phyloP scores from a whole-genome alignment of 2,329 filamentous ascomycete genomes.

The Colletotrichum aenigma region DNA sequence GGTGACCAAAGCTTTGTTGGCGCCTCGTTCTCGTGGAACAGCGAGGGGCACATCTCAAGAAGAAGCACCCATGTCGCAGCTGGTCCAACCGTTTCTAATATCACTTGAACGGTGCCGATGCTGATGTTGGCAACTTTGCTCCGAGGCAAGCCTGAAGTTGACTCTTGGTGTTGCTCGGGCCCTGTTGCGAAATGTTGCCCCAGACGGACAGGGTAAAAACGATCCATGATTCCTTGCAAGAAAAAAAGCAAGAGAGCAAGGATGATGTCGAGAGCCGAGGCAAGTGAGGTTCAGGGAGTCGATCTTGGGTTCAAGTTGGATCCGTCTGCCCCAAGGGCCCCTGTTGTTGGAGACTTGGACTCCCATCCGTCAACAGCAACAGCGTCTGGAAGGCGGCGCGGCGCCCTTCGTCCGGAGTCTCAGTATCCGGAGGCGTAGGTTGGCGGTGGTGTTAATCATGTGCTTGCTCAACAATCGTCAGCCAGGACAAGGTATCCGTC shows the following conservation, averaged over 20 bases:
- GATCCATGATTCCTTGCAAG: not conserved
- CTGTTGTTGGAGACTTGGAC: not conserved
- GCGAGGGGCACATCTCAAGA: not conserved
- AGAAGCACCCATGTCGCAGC: constrained; percentile 10
- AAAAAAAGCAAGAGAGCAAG: not conserved
- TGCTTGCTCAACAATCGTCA: constrained; percentile 17
- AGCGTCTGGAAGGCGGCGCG: not conserved
- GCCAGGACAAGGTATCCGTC: not conserved
- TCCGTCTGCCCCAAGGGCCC: not conserved
- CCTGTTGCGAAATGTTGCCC: not conserved
- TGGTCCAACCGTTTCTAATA: constrained; percentile 6
- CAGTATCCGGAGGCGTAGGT: not conserved
- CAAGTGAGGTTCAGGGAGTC: not conserved
- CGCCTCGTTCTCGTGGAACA: not conserved
- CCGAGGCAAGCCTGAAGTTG: not conserved
- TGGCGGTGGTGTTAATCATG: constrained; percentile 7
- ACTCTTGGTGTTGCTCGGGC: not conserved
- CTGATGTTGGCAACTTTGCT: not conserved
- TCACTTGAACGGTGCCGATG: not conserved
- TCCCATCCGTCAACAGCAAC: not conserved
- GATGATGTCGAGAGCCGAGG: constrained; percentile 18
- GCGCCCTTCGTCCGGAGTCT: constrained; percentile 13
- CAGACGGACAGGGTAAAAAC: not conserved
- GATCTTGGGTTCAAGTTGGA: not conserved
- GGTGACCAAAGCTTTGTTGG: constrained; percentile 13